A percentile compares a stretch with the other conserved stretches of the same genome.
phyloP scores from a whole-genome alignment of 306 rosid genomes.

The Begonia fuchsioides region DNA sequence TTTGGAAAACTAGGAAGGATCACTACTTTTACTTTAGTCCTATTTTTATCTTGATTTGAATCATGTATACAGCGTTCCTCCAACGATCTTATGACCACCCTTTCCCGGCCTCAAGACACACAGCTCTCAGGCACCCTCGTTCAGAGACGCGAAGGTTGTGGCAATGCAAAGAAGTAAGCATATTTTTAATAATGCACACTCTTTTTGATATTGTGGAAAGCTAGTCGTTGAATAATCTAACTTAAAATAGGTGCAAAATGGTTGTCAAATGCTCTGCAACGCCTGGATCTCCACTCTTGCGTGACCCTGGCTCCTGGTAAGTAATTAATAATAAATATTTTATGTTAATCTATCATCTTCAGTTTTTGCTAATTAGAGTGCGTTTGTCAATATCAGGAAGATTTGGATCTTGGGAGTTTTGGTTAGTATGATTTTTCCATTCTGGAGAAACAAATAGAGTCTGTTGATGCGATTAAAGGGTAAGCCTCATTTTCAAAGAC shows the following conservation, averaged over 20 bases:
- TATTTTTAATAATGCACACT: too few relatives aligned
- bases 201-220: too few relatives aligned
- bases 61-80: too few relatives aligned
- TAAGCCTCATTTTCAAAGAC: constrained; percentile 2
- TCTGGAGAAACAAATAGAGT: constrained; percentile 40
- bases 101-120: too few relatives aligned
- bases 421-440: constrained; percentile 23
- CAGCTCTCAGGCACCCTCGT: too few relatives aligned
- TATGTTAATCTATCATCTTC: neutral
- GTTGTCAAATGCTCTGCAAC: constrained; percentile 11
- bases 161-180: too few relatives aligned
- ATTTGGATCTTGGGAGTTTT: constrained; percentile 40
- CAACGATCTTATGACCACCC: too few relatives aligned
- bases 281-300: constrained; percentile 20
- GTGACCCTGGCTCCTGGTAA: constrained; percentile 20
- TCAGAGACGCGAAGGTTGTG: too few relatives aligned
- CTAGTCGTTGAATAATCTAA: too few relatives aligned
- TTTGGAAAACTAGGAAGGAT: too few relatives aligned
- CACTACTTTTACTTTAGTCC: too few relatives aligned
- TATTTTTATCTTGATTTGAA: too few relatives aligned
- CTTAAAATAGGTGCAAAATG: neutral
- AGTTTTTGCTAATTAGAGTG: neutral
- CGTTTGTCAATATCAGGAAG: constrained; percentile 24
- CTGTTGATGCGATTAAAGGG: constrained; percentile 35
- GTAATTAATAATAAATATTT: neutral